phyloP scores from a whole-genome alignment of 805 yeast species.

The Suhomyces canberraensis region DNA sequence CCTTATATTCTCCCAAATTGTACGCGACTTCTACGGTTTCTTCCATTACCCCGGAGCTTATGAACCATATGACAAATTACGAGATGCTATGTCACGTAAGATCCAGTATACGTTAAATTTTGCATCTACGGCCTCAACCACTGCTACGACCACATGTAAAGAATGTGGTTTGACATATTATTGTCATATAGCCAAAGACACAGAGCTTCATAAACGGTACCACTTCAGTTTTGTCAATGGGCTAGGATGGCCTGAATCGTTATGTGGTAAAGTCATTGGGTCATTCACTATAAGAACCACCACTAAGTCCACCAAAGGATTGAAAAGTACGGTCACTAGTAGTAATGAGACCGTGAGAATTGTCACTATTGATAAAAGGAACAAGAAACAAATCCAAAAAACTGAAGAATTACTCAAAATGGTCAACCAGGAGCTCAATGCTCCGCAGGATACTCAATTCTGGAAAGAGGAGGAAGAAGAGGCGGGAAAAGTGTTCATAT shows the following conservation, averaged over 20 bases:
- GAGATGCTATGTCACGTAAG: no score
- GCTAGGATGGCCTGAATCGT: slow-evolving; percentile 39
- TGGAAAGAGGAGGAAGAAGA: slow-evolving; percentile 24
- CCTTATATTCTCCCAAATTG: no score
- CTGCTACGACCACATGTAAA: slow-evolving; percentile 34
- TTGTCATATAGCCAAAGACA: slow-evolving; percentile 39
- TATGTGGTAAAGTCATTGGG: slow-evolving; percentile 1
- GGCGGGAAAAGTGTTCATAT: slow-evolving; percentile 43
- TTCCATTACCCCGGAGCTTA: no score
- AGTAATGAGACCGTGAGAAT: slow-evolving; percentile 10
- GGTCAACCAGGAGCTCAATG: slow-evolving; percentile 60
- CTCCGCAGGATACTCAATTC: slow-evolving; percentile 38
- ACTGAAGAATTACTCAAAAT: slow-evolving; percentile 38
- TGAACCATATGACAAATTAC: no score
- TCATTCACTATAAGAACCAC: slow-evolving; percentile 1
- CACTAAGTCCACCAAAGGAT: background rate
- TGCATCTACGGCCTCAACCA: no score
- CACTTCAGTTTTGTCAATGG: slow-evolving; percentile 52
- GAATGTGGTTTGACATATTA: slow-evolving; percentile 55
- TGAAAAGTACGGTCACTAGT: background rate
- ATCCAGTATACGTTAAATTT: no score
- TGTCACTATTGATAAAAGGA: slow-evolving; percentile 10
- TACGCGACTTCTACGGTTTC: no score
- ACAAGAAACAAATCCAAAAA: slow-evolving; percentile 18
- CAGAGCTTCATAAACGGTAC: slow-evolving; percentile 46